phyloP scores from a whole-genome alignment of 73 alveolate genomes.

The Paramecium tetraurelia region DNA sequence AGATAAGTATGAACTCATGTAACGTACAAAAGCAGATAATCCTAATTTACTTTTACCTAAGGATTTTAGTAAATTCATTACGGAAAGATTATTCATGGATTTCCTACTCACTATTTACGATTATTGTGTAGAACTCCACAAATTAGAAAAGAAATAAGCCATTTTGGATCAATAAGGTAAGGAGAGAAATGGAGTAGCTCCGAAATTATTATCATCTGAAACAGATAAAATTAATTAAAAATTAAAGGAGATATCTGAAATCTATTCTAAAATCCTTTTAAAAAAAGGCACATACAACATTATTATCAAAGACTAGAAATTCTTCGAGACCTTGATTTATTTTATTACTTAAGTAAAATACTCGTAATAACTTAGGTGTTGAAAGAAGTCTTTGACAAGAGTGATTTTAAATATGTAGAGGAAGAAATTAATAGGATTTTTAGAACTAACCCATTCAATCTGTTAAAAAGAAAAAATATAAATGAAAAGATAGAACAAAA shows the following conservation, averaged over 20 bases:
- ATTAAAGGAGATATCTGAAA: conserved; percentile 34
- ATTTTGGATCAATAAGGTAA: conserved; percentile 32
- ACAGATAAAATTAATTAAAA: conserved; percentile 51
- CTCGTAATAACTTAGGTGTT: not conserved
- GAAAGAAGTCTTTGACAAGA: conserved; percentile 50
- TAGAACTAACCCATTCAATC: conserved; percentile 51
- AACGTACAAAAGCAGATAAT: not conserved
- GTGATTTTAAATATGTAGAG: conserved; percentile 28
- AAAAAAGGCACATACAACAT: conserved; percentile 8
- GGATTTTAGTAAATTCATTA: not conserved
- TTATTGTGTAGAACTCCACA: conserved; percentile 28
- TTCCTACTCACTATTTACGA: conserved; percentile 1
- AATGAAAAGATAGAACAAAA: conserved; percentile 24
- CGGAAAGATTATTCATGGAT: not conserved
- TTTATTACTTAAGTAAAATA: not conserved
- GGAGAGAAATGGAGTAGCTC: conserved; percentile 28
- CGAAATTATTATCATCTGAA: conserved; percentile 54
- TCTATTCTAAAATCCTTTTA: not conserved
- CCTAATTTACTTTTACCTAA: conserved; percentile 4
- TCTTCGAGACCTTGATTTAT: conserved; percentile 58
- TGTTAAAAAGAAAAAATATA: conserved; percentile 50
- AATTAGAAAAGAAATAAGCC: conserved; percentile 49
- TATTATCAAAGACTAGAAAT: conserved; percentile 44
- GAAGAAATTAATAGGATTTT: conserved; percentile 60
- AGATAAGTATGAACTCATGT: conserved; percentile 29